Base-by-base conservation (phyloP, 768 basidiomycete genomes). In the Butyriboletus loyo region DNA sequence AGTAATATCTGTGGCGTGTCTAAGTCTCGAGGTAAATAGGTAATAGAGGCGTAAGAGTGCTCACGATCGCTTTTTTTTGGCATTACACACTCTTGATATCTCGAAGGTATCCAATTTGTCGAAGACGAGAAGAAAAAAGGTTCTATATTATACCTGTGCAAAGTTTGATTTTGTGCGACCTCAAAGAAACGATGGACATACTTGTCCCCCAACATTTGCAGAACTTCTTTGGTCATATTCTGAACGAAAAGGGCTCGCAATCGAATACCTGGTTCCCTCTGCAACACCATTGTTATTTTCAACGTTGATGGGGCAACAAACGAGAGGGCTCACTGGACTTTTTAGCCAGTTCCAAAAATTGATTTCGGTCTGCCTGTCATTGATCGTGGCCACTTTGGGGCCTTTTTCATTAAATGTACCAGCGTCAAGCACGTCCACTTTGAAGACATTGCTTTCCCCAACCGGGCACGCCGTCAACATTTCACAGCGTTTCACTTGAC, bases 61-160 rank as follows among this genome's bases (percentile, higher is more conserved):
- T 58, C 57, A 85, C 82, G 83, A 66, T 85, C 84, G 58, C 81
- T 77, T 41, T 68, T 35, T 1, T 66, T 66, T 15, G 62, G 60
- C 5, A 56, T 32, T 1, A 75, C 51, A 44, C 74, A 77, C 57
- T 84, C 83, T 55, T 83, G 78, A 46, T 79, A 87, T 49, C 83
- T 77, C 1, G 82, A 81, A 2, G 85, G 85, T 55, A 85, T 87
- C 83, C 83, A 84, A 53, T 81, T 84, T 3, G 82, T 62, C 2
- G 82, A 79, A 1, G 82, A 84, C 0, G 82, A 80, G 62, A 84
- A 85, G 60, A 80, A 85, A 64, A 85, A 84, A 0, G 84, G 84
- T 55, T 85, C 84, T 51, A 85, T 71, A 38, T 72, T 71, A 50
- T 80, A 82, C 61, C 83, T 72, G 21, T 13, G 13, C 39, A 28